Conservation (phyloP, 805 yeast species). For the Ogataea methanolica region DNA sequence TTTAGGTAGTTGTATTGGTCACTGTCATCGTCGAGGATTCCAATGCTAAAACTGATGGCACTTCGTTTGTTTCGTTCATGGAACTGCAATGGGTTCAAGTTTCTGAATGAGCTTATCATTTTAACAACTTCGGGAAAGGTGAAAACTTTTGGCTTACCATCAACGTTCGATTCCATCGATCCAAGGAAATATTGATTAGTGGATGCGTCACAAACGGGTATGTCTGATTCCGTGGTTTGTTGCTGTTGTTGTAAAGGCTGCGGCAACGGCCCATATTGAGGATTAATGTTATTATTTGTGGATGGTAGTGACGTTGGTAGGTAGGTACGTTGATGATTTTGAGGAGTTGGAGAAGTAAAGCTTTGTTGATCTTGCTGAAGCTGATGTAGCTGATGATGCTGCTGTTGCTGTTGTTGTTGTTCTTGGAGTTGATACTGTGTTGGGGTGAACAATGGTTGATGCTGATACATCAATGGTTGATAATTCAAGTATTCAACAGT, state of each 20-base stretch:
- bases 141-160: slow-evolving; percentile 33
- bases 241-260: background rate
- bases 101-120: slow-evolving; percentile 36
- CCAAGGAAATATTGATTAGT: slow-evolving; percentile 72
- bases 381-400: background rate
- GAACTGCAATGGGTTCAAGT: slow-evolving; percentile 38
- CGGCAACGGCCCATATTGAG: too few relatives aligned
- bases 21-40: slow-evolving; percentile 36
- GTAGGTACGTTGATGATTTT: too few relatives aligned
- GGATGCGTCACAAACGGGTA: slow-evolving; percentile 47
- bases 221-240: slow-evolving; percentile 3
- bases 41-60: slow-evolving; percentile 45
- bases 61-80: slow-evolving; percentile 28
- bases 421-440: background rate
- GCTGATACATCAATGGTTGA: slow-evolving; percentile 22
- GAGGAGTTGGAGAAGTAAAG: background rate
- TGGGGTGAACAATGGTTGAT: slow-evolving; percentile 5
- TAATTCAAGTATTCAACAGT: slow-evolving; percentile 19
- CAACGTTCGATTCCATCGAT: slow-evolving; percentile 28
- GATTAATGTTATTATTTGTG: background rate
- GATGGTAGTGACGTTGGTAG: background rate
- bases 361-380: background rate
- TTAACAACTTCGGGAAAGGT: slow-evolving; percentile 60
- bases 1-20: slow-evolving; percentile 11
- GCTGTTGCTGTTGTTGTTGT: slow-evolving; percentile 1